phyloP scores from a whole-genome alignment of 768 basidiomycete genomes.

The Lactarius pseudohatsudake region DNA sequence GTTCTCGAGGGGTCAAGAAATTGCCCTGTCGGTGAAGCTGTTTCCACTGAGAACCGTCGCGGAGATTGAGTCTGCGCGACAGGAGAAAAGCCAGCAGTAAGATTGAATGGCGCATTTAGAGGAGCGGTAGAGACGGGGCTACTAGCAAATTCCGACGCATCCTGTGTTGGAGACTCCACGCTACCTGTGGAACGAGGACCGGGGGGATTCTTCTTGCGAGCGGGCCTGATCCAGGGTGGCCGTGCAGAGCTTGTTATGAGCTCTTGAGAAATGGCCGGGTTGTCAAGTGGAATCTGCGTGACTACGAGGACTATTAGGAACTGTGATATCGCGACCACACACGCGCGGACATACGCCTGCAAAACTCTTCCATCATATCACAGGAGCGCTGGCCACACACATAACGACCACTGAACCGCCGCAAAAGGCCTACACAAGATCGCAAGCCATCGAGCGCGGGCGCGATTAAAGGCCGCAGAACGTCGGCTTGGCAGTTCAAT shows the following conservation, averaged over 20 bases:
- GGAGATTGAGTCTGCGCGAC: neutral
- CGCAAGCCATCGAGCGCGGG: constrained; percentile 82
- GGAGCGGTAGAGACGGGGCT: neutral
- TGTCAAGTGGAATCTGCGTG: constrained; percentile 84
- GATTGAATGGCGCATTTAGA: constrained; percentile 2
- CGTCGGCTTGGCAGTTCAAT: constrained; percentile 83
- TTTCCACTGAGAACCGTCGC: neutral
- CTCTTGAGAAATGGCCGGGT: constrained; percentile 53
- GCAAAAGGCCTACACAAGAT: constrained; percentile 83
- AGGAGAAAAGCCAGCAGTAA: neutral
- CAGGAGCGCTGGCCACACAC: constrained; percentile 89
- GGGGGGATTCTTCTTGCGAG: constrained; percentile 70
- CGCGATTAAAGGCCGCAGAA: constrained; percentile 71
- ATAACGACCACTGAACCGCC: constrained; percentile 89
- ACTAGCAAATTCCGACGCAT: constrained; percentile 22
- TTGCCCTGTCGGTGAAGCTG: constrained; percentile 1
- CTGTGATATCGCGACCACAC: neutral
- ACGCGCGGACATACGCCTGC: constrained; percentile 68
- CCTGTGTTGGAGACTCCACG: constrained; percentile 18
- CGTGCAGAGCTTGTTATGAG: constrained; percentile 49
- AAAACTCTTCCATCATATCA: constrained; percentile 94
- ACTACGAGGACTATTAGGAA: constrained; percentile 41
- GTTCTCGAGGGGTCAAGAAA: constrained; percentile 7
- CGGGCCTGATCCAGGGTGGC: constrained; percentile 87
- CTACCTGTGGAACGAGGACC: constrained; percentile 41